Evolutionary conservation across 805 yeast species (phyloP).

Genomic region (Danielozyma ontarioensis): DNA sequence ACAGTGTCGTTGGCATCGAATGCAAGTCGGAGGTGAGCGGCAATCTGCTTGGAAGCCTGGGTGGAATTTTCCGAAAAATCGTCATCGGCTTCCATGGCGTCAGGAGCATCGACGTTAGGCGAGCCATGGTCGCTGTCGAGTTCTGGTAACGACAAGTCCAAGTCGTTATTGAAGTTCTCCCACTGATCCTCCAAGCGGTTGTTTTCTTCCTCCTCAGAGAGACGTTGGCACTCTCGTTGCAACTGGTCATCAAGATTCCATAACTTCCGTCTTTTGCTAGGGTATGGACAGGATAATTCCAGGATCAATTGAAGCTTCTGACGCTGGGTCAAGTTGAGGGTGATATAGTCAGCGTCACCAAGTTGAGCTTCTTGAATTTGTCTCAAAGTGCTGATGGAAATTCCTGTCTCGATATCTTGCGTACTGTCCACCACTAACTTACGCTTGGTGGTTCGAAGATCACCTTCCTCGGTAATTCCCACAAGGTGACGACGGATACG

Average conservation of each 20-base stretch:
- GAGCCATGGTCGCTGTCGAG: constrained; percentile 14
- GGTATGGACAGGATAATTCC: constrained; percentile 27
- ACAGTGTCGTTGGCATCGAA: constrained; percentile 19
- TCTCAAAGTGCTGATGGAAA: constrained; percentile 29
- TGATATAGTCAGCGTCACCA: constrained; percentile 15
- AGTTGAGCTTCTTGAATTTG: constrained; percentile 24
- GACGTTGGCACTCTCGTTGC: constrained; percentile 22
- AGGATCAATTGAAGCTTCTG: constrained; percentile 31
- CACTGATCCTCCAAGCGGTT: constrained; percentile 14
- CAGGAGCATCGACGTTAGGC: constrained; percentile 4
- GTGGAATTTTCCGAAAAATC: constrained; percentile 30
- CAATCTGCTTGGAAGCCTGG: constrained; percentile 51
- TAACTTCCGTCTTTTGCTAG: constrained; percentile 24
- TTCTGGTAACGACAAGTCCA: constrained; percentile 22
- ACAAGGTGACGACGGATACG: constrained; percentile 23
- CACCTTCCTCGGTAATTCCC: constrained; percentile 38
- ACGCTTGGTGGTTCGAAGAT: constrained; percentile 41
- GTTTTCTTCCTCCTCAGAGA: constrained; percentile 16
- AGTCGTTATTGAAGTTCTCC: constrained; percentile 16
- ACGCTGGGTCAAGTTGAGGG: constrained; percentile 21
- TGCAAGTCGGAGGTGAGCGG: constrained; percentile 36
- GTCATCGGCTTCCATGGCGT: constrained; percentile 10
- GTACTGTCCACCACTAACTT: constrained; percentile 41
- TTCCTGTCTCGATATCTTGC: constrained; percentile 41
- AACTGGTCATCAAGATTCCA: constrained; percentile 28